Base-by-base conservation (phyloP, 2,329 filamentous ascomycete species). In the Phoma sp. region DNA sequence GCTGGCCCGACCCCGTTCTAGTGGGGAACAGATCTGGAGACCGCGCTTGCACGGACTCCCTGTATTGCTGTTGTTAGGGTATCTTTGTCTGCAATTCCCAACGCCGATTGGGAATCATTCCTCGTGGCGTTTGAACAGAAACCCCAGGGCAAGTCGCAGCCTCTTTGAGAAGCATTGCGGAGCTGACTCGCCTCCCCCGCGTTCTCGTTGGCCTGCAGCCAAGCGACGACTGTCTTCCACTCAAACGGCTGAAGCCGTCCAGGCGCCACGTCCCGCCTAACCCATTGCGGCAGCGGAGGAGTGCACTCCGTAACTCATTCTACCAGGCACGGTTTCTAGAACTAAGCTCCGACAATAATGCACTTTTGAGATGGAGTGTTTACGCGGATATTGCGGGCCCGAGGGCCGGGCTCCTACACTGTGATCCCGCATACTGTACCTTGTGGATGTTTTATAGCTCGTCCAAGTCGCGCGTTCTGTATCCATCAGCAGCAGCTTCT, bases 331-430 rank as follows among this genome's bases (percentile, higher is more conserved):
- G 41, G 49, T 54, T 61, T 63, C 49, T 36, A 60, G 61, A 60
- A 58, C 51, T 40, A 41, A 40, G 50, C 41, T 31, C 54, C 27
- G 40, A 55, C 43, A 38, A 50, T 47, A 38, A 50, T 47, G 45
- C 43, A 46, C 43, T 39, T 40, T 47, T 47, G 43, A 33, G 35
- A 51, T 46, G 51, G 45, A 51, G 49, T 55, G 29, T 45, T 47
- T 51, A 60, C 48, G 53, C 59, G 57, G 63, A 57, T 41, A 57
- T 56, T 59, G 51, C 58, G 49, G 49, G 49, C 49, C 47, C 49
- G 31, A 33, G 33, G 33, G 35, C 49, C 49, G 49, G 52, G 62
- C 41, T 47, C 57, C 33, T 43, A 38, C 43, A 54, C 49, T 43
- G 32, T 37, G 32, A n/a, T 46, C 29, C 43, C 51, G 35, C n/a